Evolutionary conservation across 441 rosid genomes (phyloP), one percentile per base, ranked within the genome.

Genomic region (Pelargonium myrrhifolium): DNA sequence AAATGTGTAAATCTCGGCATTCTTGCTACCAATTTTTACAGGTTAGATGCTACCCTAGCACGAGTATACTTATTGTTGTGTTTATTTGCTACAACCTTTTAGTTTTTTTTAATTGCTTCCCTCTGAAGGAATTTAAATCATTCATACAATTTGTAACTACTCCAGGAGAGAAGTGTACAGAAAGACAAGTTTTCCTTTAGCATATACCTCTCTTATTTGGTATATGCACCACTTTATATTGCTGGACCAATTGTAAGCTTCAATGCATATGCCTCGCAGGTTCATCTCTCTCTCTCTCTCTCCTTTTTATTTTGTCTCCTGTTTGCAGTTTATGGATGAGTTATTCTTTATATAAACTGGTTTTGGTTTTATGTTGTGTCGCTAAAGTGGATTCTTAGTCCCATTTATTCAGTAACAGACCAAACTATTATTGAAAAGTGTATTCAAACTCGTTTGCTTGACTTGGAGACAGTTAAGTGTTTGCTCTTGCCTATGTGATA

Each of bases 201-300:
- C 71, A 71, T 80, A 60, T 94, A 94, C 85, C 86, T 94, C 20
- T 82, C 87, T 65, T 91, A 91, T 84, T 78, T 94, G 96, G 79
- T 89, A 55, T 91, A 87, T 83, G 93, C 96, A 51, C 97, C 99
- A 1, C 86, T 94, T 62, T 94, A 91, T 77, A 79, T 94, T 77
- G 90, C 96, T 22, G 99, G 99, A 17, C 99, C 97, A 70, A 86
- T 91, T 72, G 77, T 87, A 68, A 88, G 91, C 84, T 94, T 94
- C 85, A 94, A 94, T 74, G 90, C 97, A 72, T 91, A 88, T 80
- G 87, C 85, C 53, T 89, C 96, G 31, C 99, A 93, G 99, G 99
- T 93, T 10, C 74, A 77, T 58, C 60, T 26, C 73, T 74, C 72
- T 66, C n/a, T 9, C 64, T 31, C 28, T 35, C 37, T 15, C 3